Percentiles rank a stretch among this genome's conserved stretches.
These are phyloP conservation scores for Noccaea caerulescens DNA, from an alignment of 345 rosid species.

Conservation along the genomic window DNA sequence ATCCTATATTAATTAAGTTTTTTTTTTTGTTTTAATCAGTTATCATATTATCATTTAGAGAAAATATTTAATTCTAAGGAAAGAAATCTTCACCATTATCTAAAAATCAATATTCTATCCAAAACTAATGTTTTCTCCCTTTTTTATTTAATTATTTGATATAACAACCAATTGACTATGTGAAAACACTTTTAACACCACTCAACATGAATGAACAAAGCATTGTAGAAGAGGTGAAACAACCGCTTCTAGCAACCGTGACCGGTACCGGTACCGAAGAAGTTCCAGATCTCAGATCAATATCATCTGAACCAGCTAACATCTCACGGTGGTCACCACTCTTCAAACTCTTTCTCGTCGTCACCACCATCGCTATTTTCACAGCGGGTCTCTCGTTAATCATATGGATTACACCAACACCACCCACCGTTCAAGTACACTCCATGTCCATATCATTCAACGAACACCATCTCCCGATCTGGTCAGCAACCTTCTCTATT, in stretches of 20 bases:
- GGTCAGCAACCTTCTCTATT: slow-evolving; percentile 35
- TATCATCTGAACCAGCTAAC: slow-evolving; percentile 17
- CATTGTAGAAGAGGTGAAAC: not conserved
- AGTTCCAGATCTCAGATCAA: not conserved
- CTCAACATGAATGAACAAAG: slow-evolving; percentile 6
- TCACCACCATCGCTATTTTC: not conserved
- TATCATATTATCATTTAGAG: too few relatives aligned
- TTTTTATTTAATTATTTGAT: not conserved
- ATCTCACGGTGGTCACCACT: slow-evolving; percentile 16
- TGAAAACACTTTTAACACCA: not conserved
- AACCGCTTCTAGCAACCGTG: slow-evolving; percentile 10
- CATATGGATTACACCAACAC: slow-evolving; percentile 34
- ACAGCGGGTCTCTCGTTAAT: not conserved
- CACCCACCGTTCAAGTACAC: slow-evolving; percentile 29
- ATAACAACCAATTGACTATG: not conserved
- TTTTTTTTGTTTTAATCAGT: too few relatives aligned
- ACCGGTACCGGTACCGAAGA: not conserved
- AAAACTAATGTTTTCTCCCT: not conserved
- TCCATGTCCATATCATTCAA: slow-evolving; percentile 24
- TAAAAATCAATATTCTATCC: not conserved
- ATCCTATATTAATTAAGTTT: too few relatives aligned
- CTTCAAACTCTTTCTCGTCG: slow-evolving; percentile 1
- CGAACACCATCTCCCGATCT: slow-evolving; percentile 6
- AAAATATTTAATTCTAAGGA: too few relatives aligned
- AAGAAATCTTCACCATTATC: too few relatives aligned